Evolutionary conservation across 176 grass and related monocot species (phyloP).

Genomic region (Musa troglodytarum): DNA sequence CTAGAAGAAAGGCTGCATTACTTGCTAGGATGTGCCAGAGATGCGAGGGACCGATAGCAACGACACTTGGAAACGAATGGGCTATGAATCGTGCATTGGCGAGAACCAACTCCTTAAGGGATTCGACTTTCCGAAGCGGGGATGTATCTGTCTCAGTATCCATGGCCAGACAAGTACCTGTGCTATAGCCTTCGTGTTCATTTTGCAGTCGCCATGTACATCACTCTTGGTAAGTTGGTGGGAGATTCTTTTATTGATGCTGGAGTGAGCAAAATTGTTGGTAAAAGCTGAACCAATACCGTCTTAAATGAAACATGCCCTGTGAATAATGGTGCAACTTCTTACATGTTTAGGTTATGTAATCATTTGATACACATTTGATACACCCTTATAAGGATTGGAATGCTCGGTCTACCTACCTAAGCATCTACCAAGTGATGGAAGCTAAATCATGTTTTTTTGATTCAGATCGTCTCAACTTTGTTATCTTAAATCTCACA

Average conservation of each 20-base stretch:
- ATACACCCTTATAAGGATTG: not conserved
- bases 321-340: constrained; percentile 3
- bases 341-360: not conserved
- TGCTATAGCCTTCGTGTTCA: not conserved
- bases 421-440: not conserved
- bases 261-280: not conserved
- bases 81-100: constrained; percentile 38
- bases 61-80: constrained; percentile 41
- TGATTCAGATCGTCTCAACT: not conserved
- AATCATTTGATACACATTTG: not conserved
- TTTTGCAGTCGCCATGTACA: not conserved
- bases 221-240: constrained; percentile 5
- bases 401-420: not conserved
- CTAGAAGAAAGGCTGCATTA: constrained; percentile 74
- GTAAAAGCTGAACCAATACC: constrained; percentile 3
- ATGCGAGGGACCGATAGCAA: constrained; percentile 31
- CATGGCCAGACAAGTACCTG: constrained; percentile 11
- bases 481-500: not conserved
- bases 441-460: not conserved
- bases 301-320: not conserved
- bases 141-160: constrained; percentile 17
- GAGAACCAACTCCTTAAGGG: constrained; percentile 25
- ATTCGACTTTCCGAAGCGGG: constrained; percentile 11
- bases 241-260: constrained; percentile 37
- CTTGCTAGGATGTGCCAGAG: constrained; percentile 75